phyloP scores from a whole-genome alignment of 768 basidiomycete species.

The Candolleomyces aberdarensis region DNA sequence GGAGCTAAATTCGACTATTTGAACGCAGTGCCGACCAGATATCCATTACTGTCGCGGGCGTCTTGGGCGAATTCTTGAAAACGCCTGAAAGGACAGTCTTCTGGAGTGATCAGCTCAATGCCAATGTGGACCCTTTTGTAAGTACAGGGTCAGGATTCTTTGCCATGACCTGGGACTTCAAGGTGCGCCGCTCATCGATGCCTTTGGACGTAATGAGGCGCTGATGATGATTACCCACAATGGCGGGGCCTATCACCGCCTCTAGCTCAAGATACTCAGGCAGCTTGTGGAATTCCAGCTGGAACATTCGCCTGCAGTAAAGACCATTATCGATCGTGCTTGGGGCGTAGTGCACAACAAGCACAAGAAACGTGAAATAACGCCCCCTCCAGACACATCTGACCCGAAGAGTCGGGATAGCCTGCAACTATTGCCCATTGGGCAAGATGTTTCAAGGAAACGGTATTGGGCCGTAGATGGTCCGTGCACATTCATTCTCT shows the following conservation, averaged over 20 bases:
- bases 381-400: slow-evolving; percentile 50
- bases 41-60: slow-evolving; percentile 65
- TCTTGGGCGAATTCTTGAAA: slow-evolving; percentile 73
- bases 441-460: slow-evolving; percentile 71
- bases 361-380: slow-evolving; percentile 72
- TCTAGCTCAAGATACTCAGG: slow-evolving; percentile 77
- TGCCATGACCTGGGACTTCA: slow-evolving; percentile 76
- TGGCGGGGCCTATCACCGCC: background rate
- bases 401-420: slow-evolving; percentile 67
- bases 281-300: slow-evolving; percentile 86
- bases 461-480: slow-evolving; percentile 89
- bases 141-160: slow-evolving; percentile 71
- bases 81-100: slow-evolving; percentile 72
- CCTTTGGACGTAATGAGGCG: background rate
- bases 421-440: slow-evolving; percentile 66
- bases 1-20: slow-evolving; percentile 15
- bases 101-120: slow-evolving; percentile 68
- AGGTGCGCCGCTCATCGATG: slow-evolving; percentile 47
- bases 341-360: slow-evolving; percentile 85
- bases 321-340: slow-evolving; percentile 73
- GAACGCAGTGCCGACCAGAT: slow-evolving; percentile 73
- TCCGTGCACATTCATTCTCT: slow-evolving; percentile 56
- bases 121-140: slow-evolving; percentile 74
- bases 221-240: slow-evolving; percentile 6
- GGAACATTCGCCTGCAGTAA: slow-evolving; percentile 63